Base-by-base conservation (phyloP, 2,329 filamentous ascomycete genomes). In the Blastomyces gilchristii region DNA sequence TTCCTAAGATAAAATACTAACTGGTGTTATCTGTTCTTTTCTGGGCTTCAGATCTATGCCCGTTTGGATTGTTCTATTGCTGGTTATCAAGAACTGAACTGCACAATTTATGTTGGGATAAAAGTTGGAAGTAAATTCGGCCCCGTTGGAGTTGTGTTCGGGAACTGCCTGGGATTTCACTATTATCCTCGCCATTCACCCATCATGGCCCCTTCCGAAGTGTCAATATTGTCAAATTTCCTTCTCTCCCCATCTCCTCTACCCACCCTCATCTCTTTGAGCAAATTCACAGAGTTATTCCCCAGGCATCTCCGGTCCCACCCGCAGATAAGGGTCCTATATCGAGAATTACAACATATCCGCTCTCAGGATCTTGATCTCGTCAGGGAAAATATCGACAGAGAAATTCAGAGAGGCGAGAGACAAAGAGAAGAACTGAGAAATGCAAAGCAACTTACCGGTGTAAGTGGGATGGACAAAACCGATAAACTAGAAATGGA, bases 331-430 rank as follows among this genome's bases (percentile, higher is more conserved):
- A 84, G 85, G 63, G 79, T 81, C 0, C 80, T 96, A 5, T 96
- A 95, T 72, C 85, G 88, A 58, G 89, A 94, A 72, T 81, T 96
- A 2, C 89, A 94, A 70, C 82, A 86, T 64, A 84, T 91, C 71
- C 85, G 91, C 62, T 85, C 87, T 65, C 81, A 82, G 58, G 79
- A 88, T 12, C 82, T 91, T 62, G 88, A 93, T 68, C 74, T 78
- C 3, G 86, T 95, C 16, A 81, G 85, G 61, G 77, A 70, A 73
- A 88, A 76, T 65, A 78, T 78, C 63, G 71, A 76, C 62, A 69
- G 68, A 58, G 76, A 79, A 67, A 66, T 73, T 60, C 69, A 68
- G 56, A 69, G 70, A 65, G 74, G 74, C 39, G 73, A 74, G 62
- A 70, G 64, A 47, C 75, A 77, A 63, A 75, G 72, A 65, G 71